Conservation (phyloP, 108 stramenopile species). For the Nitzschia palea region DNA sequence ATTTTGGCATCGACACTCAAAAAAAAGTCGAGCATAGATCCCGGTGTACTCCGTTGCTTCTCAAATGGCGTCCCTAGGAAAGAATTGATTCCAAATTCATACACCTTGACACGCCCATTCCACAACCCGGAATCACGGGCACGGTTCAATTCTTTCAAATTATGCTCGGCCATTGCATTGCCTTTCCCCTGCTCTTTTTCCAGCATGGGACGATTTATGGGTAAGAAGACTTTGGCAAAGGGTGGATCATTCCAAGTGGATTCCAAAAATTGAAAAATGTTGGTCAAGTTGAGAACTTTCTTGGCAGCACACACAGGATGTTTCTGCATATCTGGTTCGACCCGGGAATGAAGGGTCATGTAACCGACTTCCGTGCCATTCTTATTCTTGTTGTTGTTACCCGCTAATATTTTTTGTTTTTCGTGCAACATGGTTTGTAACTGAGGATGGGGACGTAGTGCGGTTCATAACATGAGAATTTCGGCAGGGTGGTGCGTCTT, state of each 20-base stretch:
- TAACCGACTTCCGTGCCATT: conserved; percentile 6
- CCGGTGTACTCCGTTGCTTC: conserved; percentile 9
- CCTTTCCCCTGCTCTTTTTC: conserved; percentile 15
- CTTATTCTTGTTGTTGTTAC: not conserved
- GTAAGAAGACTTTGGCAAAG: conserved; percentile 19
- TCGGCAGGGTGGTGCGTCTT: conserved; percentile 22
- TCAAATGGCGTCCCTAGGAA: conserved; percentile 23
- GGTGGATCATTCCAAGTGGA: conserved; percentile 23
- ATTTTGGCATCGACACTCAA: conserved; percentile 21
- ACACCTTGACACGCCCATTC: conserved; percentile 29
- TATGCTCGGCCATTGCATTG: conserved; percentile 22
- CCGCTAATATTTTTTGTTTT: not conserved
- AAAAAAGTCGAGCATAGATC: conserved; percentile 34
- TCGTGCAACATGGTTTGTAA: conserved; percentile 4
- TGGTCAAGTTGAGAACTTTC: conserved; percentile 22
- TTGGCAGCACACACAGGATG: conserved; percentile 22
- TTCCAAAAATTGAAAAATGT: conserved; percentile 29
- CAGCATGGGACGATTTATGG: conserved; percentile 28
- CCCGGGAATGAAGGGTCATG: conserved; percentile 38
- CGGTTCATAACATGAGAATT: conserved; percentile 28
- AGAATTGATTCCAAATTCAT: conserved; percentile 29
- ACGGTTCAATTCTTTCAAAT: conserved; percentile 26
- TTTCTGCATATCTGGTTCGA: conserved; percentile 44
- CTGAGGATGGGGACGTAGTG: conserved; percentile 29
- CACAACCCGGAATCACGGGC: conserved; percentile 21